These are phyloP conservation scores for Aspergillus novofumigatus DNA, from an alignment of 2,329 filamentous ascomycete species.

Conservation along the genomic window DNA sequence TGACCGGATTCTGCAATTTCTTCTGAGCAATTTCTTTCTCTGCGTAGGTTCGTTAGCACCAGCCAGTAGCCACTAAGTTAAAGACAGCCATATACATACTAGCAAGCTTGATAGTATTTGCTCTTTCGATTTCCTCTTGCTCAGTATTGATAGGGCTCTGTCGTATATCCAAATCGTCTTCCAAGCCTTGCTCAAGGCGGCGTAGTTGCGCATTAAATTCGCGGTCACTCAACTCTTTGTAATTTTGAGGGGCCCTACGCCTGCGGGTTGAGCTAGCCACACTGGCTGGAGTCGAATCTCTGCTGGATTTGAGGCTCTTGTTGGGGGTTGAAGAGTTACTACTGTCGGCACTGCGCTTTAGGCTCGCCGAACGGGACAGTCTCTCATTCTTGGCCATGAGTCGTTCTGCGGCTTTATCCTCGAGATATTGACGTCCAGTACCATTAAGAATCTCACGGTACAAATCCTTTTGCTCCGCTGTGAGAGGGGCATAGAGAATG, in stretches of 20 bases:
- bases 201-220: slow-evolving; percentile 71
- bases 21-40: slow-evolving; percentile 84
- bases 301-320: slow-evolving; percentile 73
- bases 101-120: slow-evolving; percentile 68
- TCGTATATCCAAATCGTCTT: slow-evolving; percentile 50
- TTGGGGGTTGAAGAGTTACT: slow-evolving; percentile 46
- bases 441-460: slow-evolving; percentile 83
- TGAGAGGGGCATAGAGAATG: slow-evolving; percentile 88
- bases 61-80: not conserved
- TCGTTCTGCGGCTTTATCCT: slow-evolving; percentile 48
- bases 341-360: slow-evolving; percentile 55
- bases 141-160: slow-evolving; percentile 42
- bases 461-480: slow-evolving; percentile 81
- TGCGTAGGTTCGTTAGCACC: slow-evolving; percentile 30
- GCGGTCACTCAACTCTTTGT: slow-evolving; percentile 71
- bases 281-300: slow-evolving; percentile 67
- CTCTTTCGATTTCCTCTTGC: slow-evolving; percentile 60
- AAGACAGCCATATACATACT: slow-evolving; percentile 49
- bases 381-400: slow-evolving; percentile 38
- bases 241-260: slow-evolving; percentile 53
- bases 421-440: slow-evolving; percentile 53
- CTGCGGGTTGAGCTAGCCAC: slow-evolving; percentile 47
- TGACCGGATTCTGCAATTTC: slow-evolving; percentile 87
- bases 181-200: slow-evolving; percentile 49
- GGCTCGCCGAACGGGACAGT: slow-evolving; percentile 40